A percentile compares a stretch with the other conserved stretches of the same genome.
These are phyloP conservation scores for Stagonosporopsis rhizophila DNA, from an alignment of 2,329 filamentous ascomycete genomes.

Conservation along the genomic window DNA sequence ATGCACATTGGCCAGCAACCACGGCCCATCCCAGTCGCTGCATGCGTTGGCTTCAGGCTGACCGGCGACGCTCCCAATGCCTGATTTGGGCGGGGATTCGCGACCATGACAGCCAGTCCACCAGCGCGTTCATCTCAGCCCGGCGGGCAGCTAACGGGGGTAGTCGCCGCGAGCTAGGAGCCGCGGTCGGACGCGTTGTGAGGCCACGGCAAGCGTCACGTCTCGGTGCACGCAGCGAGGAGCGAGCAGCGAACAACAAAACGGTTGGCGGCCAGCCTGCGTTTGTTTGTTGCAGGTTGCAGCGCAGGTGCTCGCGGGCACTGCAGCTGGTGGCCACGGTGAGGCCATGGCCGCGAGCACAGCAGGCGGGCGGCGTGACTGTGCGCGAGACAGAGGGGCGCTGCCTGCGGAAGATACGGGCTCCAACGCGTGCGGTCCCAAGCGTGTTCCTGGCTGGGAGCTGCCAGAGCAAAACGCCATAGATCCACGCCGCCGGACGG, in stretches of 20 bases:
- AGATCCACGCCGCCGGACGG: slow-evolving; percentile 29
- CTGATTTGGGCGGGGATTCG: slow-evolving; percentile 41
- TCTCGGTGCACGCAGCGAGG: not conserved
- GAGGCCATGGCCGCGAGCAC: slow-evolving; percentile 7
- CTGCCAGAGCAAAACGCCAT: slow-evolving; percentile 39
- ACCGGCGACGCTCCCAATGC: slow-evolving; percentile 23
- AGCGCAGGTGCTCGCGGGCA: slow-evolving; percentile 1
- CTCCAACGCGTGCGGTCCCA: slow-evolving; percentile 27
- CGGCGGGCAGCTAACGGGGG: slow-evolving; percentile 10
- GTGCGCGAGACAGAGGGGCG: slow-evolving; percentile 19
- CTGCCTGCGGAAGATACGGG: slow-evolving; percentile 30
- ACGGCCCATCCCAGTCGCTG: slow-evolving; percentile 44
- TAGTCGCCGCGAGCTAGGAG: slow-evolving; percentile 20
- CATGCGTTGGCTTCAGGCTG: slow-evolving; percentile 47
- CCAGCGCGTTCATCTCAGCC: slow-evolving; percentile 25
- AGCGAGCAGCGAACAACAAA: not conserved
- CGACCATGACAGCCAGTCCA: slow-evolving; percentile 23
- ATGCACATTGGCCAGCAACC: slow-evolving; percentile 43
- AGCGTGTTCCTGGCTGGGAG: slow-evolving; percentile 45
- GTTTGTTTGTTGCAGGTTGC: slow-evolving; percentile 5
- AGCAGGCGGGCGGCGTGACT: slow-evolving; percentile 17
- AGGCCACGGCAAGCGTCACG: slow-evolving; percentile 5
- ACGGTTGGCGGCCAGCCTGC: not conserved
- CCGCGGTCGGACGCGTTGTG: slow-evolving; percentile 16
- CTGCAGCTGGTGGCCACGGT: slow-evolving; percentile 7